A percentile compares a stretch with the other conserved stretches of the same genome.
Conservation (phyloP, 345 rosid genomes). For the Turritis glabra region DNA sequence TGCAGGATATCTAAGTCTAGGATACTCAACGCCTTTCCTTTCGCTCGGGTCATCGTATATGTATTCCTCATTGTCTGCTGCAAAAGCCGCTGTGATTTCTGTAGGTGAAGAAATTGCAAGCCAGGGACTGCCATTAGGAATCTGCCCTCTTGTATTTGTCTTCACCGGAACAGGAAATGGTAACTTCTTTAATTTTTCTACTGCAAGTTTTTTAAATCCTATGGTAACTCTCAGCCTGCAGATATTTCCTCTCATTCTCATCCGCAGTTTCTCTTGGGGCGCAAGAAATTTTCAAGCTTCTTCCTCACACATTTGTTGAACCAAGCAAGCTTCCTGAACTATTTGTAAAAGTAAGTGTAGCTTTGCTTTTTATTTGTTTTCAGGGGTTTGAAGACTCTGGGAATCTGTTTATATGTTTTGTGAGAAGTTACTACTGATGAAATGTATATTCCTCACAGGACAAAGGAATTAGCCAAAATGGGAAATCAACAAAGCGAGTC, state of each 20-base stretch:
- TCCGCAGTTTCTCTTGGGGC: conserved; percentile 77
- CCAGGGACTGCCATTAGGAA: conserved; percentile 73
- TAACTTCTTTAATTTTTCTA: conserved; percentile 30
- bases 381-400: background rate
- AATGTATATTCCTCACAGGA: conserved; percentile 42
- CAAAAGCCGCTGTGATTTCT: conserved; percentile 80
- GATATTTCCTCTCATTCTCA: conserved; percentile 4
- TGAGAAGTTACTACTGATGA: background rate
- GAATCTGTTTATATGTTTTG: background rate
- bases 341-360: conserved; percentile 52
- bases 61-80: conserved; percentile 85
- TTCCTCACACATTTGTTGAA: conserved; percentile 85
- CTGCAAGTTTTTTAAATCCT: background rate
- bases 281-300: conserved; percentile 92
- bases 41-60: conserved; percentile 78
- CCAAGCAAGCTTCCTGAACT: conserved; percentile 74
- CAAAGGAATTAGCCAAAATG: conserved; percentile 37
- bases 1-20: conserved; percentile 78
- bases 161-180: conserved; percentile 85
- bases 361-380: background rate
- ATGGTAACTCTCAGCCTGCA: background rate
- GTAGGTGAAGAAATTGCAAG: conserved; percentile 85
- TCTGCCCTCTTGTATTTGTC: conserved; percentile 77
- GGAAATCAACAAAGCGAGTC: conserved; percentile 56
- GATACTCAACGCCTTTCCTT: conserved; percentile 81